Evolutionary conservation across 2,329 filamentous ascomycete species (phyloP).

Genomic region (Pseudomassariella vexata): DNA sequence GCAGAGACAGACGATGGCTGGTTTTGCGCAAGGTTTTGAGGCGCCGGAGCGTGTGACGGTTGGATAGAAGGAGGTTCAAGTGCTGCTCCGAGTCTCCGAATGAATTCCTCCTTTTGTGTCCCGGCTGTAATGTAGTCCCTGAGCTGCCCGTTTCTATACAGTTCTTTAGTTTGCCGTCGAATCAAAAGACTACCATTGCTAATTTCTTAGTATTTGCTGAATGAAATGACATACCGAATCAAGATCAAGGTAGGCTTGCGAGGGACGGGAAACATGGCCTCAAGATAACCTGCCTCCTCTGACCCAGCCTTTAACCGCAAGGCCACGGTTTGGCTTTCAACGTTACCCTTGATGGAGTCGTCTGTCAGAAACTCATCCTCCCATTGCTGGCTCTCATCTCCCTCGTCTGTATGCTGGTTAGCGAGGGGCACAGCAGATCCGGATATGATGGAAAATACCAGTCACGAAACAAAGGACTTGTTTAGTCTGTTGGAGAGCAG

Average conservation of each 20-base stretch:
- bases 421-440: no score
- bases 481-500: constrained; percentile 69
- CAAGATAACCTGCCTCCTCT: constrained; percentile 74
- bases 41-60: no score
- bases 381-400: constrained; percentile 65
- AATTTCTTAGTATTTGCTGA: no score
- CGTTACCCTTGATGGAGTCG: constrained; percentile 46
- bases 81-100: constrained; percentile 44
- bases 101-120: constrained; percentile 60
- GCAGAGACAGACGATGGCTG: no score
- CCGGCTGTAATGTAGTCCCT: constrained; percentile 70
- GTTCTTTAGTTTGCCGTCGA: no score
- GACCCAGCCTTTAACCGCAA: constrained; percentile 68
- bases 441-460: no score
- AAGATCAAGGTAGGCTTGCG: constrained; percentile 74
- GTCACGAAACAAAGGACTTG: constrained; percentile 80
- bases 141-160: constrained; percentile 62
- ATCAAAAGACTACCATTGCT: no score
- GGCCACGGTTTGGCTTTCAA: constrained; percentile 60
- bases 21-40: no score
- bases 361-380: constrained; percentile 62
- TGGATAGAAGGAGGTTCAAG: constrained; percentile 21
- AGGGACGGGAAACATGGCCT: constrained; percentile 76
- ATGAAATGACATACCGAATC: constrained; percentile 52
- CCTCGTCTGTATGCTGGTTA: constrained; percentile 50